Percentiles rank a stretch among this genome's conserved stretches.
Evolutionary conservation across 2,329 filamentous ascomycete species (phyloP).

Genomic region (Bisporella sp.): DNA sequence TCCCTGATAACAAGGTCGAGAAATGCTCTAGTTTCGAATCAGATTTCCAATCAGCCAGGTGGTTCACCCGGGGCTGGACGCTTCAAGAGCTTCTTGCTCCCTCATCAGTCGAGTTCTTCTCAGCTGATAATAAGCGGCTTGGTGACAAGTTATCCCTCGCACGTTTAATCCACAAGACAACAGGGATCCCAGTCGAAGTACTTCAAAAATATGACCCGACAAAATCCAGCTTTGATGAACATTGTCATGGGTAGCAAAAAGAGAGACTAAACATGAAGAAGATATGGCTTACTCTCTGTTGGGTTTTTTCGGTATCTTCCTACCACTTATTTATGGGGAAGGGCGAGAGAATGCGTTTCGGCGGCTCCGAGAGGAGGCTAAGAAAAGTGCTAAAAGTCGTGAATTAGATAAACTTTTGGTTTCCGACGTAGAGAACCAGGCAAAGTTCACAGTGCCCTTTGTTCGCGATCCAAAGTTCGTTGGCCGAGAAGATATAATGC

Average conservation of each 20-base stretch:
- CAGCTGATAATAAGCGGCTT: constrained; percentile 3
- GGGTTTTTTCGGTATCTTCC: constrained; percentile 36
- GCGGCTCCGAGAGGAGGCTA: constrained; percentile 29
- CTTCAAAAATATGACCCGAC: constrained; percentile 6
- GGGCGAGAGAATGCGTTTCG: constrained; percentile 21
- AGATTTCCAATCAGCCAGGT: not conserved
- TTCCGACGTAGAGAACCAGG: not conserved
- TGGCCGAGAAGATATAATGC: constrained; percentile 7
- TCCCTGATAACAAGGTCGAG: no score
- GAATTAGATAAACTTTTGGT: not conserved
- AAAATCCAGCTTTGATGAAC: constrained; percentile 5
- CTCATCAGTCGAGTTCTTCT: constrained; percentile 8
- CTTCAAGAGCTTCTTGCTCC: no score
- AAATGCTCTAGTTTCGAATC: not conserved
- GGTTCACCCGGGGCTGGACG: no score
- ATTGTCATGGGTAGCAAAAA: constrained; percentile 32
- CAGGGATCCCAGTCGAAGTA: constrained; percentile 3
- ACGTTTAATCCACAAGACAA: constrained; percentile 6
- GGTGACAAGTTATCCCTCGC: constrained; percentile 9
- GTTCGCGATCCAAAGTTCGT: constrained; percentile 9
- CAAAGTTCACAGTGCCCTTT: constrained; percentile 10
- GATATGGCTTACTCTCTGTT: constrained; percentile 38
- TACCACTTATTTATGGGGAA: constrained; percentile 26
- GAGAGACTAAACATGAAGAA: constrained; percentile 30
- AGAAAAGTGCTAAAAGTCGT: constrained; percentile 1